These are phyloP conservation scores for Phaeosphaeria sp. DNA, from an alignment of 2,329 filamentous ascomycete species.

Conservation along the genomic window DNA sequence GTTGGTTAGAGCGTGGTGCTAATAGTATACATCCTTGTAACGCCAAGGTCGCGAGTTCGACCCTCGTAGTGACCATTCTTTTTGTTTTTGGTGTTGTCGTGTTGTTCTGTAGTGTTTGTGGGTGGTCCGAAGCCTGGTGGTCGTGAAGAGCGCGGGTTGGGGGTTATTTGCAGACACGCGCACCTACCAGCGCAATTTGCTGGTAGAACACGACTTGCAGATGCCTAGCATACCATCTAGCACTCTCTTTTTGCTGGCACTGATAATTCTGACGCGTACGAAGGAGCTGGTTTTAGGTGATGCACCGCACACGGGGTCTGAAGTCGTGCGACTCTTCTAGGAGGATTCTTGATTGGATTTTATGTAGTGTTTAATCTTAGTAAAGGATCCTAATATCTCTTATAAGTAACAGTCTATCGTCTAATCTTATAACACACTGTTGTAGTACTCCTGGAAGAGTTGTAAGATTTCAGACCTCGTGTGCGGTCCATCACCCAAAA, in stretches of 20 bases:
- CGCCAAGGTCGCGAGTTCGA: conserved; percentile 1
- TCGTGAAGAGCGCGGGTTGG: neutral
- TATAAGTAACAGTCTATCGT: no score
- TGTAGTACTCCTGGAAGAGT: no score
- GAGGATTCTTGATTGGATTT: no score
- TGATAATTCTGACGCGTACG: no score
- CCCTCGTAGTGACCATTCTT: conserved; percentile 1
- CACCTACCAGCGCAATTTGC: neutral
- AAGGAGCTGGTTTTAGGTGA: no score
- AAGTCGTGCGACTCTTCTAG: no score
- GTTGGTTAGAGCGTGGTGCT: conserved; percentile 1
- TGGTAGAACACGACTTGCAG: neutral
- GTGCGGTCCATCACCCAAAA: no score
- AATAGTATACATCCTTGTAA: neutral
- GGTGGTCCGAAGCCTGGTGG: neutral
- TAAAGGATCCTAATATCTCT: no score
- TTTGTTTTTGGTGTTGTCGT: neutral
- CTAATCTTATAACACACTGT: no score
- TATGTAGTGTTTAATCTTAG: no score
- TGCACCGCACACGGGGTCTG: no score
- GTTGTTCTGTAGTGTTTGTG: neutral
- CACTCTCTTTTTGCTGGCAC: neutral
- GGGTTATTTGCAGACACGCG: neutral
- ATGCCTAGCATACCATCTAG: neutral
- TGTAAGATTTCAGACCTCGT: no score